These are phyloP conservation scores for Fusarium duplospermum DNA, from an alignment of 2,329 filamentous ascomycete genomes.

Conservation along the genomic window DNA sequence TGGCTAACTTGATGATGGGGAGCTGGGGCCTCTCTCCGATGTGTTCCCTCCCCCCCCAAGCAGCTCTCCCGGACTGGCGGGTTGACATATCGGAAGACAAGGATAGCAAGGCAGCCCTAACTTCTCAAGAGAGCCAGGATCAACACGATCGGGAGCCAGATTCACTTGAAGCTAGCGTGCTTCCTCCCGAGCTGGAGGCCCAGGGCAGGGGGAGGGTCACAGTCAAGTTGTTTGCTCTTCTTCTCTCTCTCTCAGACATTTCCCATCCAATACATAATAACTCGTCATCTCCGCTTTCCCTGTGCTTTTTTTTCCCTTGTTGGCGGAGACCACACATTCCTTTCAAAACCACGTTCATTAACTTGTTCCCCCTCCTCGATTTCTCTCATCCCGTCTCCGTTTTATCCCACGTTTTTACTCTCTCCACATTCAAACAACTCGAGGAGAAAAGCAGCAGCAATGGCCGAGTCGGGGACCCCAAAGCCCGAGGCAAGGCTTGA, in stretches of 20 bases:
- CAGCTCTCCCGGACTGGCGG: conserved; percentile 19
- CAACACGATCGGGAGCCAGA: conserved; percentile 24
- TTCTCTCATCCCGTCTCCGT: not conserved
- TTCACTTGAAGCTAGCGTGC: not conserved
- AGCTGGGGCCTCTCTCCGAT: not conserved
- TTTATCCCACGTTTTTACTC: not conserved
- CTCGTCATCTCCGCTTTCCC: conserved; percentile 22
- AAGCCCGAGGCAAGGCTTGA: conserved; percentile 50
- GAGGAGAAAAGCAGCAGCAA: conserved; percentile 2
- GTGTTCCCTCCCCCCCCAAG: not conserved
- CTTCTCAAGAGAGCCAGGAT: conserved; percentile 28
- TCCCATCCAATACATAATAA: conserved; percentile 27
- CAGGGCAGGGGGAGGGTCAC: not conserved
- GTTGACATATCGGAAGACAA: conserved; percentile 29
- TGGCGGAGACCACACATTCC: conserved; percentile 31
- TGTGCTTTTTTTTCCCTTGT: not conserved
- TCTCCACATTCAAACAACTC: not conserved
- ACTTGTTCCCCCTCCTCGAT: not conserved
- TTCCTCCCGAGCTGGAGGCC: not conserved
- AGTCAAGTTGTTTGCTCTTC: not conserved
- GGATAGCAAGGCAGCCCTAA: conserved; percentile 21
- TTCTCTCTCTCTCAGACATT: not conserved
- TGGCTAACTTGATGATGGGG: not conserved
- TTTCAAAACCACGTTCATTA: conserved; percentile 39
- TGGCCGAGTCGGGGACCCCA: conserved; percentile 37